Evolutionary conservation across 805 yeast genomes (phyloP).

Genomic region (Cyberlindnera mississippiensis): DNA sequence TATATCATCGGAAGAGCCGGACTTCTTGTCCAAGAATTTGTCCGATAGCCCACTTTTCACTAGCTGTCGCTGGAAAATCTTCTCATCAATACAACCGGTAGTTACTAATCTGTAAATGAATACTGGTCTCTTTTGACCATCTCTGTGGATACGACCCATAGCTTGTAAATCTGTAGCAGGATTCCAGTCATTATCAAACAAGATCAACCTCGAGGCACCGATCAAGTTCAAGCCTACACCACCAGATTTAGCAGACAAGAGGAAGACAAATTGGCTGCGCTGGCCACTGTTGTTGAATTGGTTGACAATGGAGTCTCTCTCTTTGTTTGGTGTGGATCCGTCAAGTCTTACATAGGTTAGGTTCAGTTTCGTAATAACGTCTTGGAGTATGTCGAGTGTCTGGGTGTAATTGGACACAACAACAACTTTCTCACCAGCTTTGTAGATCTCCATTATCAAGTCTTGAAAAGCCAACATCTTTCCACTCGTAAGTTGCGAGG

Average conservation of each 20-base stretch:
- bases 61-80: slow-evolving; percentile 86
- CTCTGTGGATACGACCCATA: slow-evolving; percentile 92
- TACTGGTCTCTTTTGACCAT: slow-evolving; percentile 81
- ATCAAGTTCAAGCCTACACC: slow-evolving; percentile 88
- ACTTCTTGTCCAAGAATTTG: slow-evolving; percentile 50
- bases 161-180: slow-evolving; percentile 92
- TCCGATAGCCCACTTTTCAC: slow-evolving; percentile 78
- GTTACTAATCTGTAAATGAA: slow-evolving; percentile 79
- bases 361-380: slow-evolving; percentile 44
- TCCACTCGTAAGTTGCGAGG: slow-evolving; percentile 37
- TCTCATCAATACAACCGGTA: slow-evolving; percentile 91
- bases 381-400: slow-evolving; percentile 74
- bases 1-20: slow-evolving; percentile 51
- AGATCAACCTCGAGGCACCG: slow-evolving; percentile 82
- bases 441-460: slow-evolving; percentile 41
- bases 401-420: slow-evolving; percentile 85
- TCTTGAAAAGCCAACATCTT: slow-evolving; percentile 60
- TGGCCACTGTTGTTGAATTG: slow-evolving; percentile 40
- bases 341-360: slow-evolving; percentile 64
- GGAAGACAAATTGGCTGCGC: slow-evolving; percentile 49
- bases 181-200: slow-evolving; percentile 96
- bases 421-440: slow-evolving; percentile 69
- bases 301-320: slow-evolving; percentile 62
- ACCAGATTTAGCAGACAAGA: slow-evolving; percentile 87
- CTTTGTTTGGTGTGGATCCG: slow-evolving; percentile 72